Conservation (phyloP, 2,329 filamentous ascomycete species). For the Trichophyton simii region DNA sequence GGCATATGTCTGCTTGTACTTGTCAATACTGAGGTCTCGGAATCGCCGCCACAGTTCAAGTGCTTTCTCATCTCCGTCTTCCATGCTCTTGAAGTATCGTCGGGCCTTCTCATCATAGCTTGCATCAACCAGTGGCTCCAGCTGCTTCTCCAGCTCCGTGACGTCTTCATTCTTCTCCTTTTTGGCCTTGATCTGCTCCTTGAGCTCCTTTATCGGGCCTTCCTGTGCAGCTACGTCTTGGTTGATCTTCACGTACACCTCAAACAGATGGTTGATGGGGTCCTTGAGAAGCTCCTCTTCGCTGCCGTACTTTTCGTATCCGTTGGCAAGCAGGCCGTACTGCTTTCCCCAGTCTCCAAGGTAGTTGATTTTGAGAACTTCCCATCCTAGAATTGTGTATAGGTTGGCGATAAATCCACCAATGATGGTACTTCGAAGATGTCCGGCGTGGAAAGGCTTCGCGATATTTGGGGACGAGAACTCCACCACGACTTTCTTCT, state of each 20-base stretch:
- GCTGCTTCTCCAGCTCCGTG: constrained; percentile 36
- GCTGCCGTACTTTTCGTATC: constrained; percentile 49
- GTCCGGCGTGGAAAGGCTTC: constrained; percentile 54
- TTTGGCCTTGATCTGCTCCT: constrained; percentile 37
- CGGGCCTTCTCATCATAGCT: constrained; percentile 50
- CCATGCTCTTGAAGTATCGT: constrained; percentile 56
- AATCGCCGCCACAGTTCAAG: constrained; percentile 52
- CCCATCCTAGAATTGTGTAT: constrained; percentile 49
- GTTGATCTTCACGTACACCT: constrained; percentile 55
- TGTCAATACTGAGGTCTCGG: constrained; percentile 50
- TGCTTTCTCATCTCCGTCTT: constrained; percentile 47
- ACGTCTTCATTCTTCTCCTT: constrained; percentile 39
- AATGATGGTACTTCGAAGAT: constrained; percentile 55
- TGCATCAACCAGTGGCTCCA: constrained; percentile 37
- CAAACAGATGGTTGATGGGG: constrained; percentile 53
- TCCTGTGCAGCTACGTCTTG: constrained; percentile 44
- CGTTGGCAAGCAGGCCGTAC: constrained; percentile 51
- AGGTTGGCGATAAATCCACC: constrained; percentile 53
- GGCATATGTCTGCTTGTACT: constrained; percentile 52
- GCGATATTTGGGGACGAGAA: constrained; percentile 57
- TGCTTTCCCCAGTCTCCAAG: constrained; percentile 59
- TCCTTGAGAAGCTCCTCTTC: constrained; percentile 48
- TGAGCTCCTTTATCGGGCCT: constrained; percentile 43
- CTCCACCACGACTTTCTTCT: constrained; percentile 50
- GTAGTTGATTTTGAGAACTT: constrained; percentile 53